Conservation (phyloP, 495 filamentous ascomycete species). For the Lophiostoma macrostomum region DNA sequence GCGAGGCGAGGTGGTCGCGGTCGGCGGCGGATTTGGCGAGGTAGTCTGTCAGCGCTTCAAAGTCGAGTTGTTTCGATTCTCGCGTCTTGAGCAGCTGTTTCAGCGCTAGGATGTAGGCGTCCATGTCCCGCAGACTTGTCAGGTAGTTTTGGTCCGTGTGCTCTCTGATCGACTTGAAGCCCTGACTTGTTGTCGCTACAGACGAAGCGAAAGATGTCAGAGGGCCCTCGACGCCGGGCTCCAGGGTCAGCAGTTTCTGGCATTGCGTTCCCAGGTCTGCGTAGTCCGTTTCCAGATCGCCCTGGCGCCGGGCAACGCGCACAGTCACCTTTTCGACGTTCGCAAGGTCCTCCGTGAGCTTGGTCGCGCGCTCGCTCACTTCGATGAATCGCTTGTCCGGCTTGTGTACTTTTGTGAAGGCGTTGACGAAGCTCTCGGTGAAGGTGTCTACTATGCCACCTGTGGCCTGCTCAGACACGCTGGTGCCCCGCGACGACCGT, state of each 20-base stretch:
- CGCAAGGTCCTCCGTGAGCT: constrained; percentile 88
- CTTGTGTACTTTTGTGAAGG: constrained; percentile 93
- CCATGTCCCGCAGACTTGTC: constrained; percentile 86
- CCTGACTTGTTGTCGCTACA: constrained; percentile 75
- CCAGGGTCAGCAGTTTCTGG: constrained; percentile 84
- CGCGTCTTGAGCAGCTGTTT: constrained; percentile 87
- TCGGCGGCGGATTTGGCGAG: constrained; percentile 86
- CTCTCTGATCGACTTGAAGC: constrained; percentile 73
- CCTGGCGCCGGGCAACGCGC: constrained; percentile 81
- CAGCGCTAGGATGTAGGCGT: constrained; percentile 78
- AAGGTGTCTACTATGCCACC: constrained; percentile 85
- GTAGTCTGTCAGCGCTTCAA: constrained; percentile 93
- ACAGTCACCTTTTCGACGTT: constrained; percentile 93
- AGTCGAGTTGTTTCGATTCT: constrained; percentile 97
- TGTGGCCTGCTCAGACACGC: constrained; percentile 51
- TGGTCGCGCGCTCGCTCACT: constrained; percentile 87
- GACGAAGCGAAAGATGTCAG: constrained; percentile 80
- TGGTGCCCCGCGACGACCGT: constrained; percentile 61
- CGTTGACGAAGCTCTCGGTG: constrained; percentile 95
- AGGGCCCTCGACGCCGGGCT: constrained; percentile 77
- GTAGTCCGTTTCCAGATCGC: constrained; percentile 85
- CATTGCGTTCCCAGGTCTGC: constrained; percentile 88
- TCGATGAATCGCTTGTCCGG: constrained; percentile 93
- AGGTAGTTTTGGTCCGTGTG: constrained; percentile 96
- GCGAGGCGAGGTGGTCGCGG: constrained; percentile 75